Evolutionary conservation across 305 asterid genomes (phyloP), one percentile per base, ranked within the genome.

Genomic region (Fraxinus platypoda): DNA sequence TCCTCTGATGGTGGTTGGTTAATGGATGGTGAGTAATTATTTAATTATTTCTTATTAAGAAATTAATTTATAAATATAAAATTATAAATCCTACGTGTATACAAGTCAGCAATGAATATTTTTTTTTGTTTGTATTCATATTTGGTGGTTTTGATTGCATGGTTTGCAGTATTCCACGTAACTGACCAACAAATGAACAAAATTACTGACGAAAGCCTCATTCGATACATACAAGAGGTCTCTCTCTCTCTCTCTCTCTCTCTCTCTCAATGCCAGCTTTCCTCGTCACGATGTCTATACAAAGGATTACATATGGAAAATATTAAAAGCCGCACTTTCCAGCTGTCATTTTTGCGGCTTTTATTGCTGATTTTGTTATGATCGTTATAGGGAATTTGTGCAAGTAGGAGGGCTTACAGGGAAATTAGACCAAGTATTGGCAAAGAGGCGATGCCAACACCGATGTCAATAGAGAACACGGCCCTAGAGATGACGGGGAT

Each of bases 1-100:
- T 89, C 93, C 71, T 94, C 99, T 15, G 99, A 95, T 80, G 99
- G 99, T 80, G 94, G 95, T 82, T 95, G 98, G 99, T 82, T 95
- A 87, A 95, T 95, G 98, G 98, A 95, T 87, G 99, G 99, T 95
- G 46, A 84, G 93, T 85, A 12, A 0, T 62, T 28, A 52, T 6
- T 3, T 46, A 21, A 33, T 78, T 31, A 70, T 62, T 35, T 35
- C 38, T 35, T 35, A 35, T 35, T 35, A 35, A 35, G 0, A 17
- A n/a, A 64, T 72, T 31, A 66, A 3, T 54, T 72, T 52, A 8
- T 6, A n/a, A 28, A 26, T 19, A 25, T 26, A 21, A 83, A 85
- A 81, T 64, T 70, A 81, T 25, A 70, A 80, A 41, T 49, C 66
- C 80, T 82, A 81, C 71, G 73, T 66, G 13, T 17, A 37, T 75